Evolutionary conservation across 129 eudicot species (phyloP).

Genomic region (Lactuca saligna): DNA sequence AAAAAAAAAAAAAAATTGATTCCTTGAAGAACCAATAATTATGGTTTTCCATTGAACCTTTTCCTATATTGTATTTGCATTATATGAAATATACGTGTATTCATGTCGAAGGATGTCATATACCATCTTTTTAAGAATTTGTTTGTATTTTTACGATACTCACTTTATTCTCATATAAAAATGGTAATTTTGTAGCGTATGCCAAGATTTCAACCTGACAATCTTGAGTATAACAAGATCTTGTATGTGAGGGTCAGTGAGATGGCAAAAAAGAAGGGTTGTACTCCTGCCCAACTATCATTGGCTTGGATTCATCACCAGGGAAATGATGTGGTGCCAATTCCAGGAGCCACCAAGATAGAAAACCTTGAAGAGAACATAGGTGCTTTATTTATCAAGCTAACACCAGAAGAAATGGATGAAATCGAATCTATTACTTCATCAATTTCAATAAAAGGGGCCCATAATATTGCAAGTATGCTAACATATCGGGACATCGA

Average conservation of each 20-base stretch:
- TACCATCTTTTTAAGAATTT: too few relatives aligned
- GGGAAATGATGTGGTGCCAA: conserved; percentile 50
- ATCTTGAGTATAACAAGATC: conserved; percentile 45
- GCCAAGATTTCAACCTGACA: conserved; percentile 54
- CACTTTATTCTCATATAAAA: too few relatives aligned
- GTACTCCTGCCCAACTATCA: too few relatives aligned
- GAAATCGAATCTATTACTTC: conserved; percentile 47
- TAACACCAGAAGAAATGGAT: conserved; percentile 37
- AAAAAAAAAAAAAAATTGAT: too few relatives aligned
- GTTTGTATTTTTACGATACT: too few relatives aligned
- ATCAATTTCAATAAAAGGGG: conserved; percentile 33
- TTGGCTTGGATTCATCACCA: too few relatives aligned
- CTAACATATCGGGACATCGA: conserved; percentile 32
- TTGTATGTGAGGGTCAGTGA: conserved; percentile 34
- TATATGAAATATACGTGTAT: too few relatives aligned
- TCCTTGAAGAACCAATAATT: too few relatives aligned
- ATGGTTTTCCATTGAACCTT: too few relatives aligned
- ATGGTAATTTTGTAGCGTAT: conserved; percentile 24
- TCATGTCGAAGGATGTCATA: background rate
- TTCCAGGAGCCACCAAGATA: conserved; percentile 50
- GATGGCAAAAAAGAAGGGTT: conserved; percentile 31
- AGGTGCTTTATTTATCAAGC: conserved; percentile 41
- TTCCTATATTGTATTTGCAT: too few relatives aligned
- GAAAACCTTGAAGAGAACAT: conserved; percentile 41
- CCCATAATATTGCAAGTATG: background rate